Evolutionary conservation across 306 rosid species (phyloP).

Genomic region (Glycine tomentella): DNA sequence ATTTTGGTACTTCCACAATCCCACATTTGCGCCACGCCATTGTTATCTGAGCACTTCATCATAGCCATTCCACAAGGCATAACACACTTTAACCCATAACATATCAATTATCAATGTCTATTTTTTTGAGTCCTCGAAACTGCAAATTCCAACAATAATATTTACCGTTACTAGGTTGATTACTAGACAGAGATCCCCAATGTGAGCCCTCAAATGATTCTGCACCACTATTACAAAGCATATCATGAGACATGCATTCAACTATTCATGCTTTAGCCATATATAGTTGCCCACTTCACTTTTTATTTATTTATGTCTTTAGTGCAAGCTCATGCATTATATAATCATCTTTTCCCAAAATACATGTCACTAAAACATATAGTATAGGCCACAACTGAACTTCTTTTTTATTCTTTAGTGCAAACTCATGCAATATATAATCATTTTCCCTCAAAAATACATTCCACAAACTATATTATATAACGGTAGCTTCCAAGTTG

Average conservation of each 20-base stretch:
- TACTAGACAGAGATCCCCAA: conserved; percentile 15
- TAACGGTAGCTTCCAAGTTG: conserved; percentile 16
- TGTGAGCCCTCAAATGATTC: conserved; percentile 18
- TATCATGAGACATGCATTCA: conserved; percentile 37
- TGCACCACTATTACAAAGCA: conserved; percentile 25
- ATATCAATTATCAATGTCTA: conserved; percentile 24
- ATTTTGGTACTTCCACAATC: conserved; percentile 34
- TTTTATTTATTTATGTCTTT: neutral
- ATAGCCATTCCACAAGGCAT: conserved; percentile 39
- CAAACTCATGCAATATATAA: conserved; percentile 36
- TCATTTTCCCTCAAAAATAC: conserved; percentile 10
- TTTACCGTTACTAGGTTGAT: conserved; percentile 10
- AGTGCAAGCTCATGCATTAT: conserved; percentile 32
- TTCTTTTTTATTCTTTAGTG: neutral
- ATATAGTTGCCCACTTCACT: conserved; percentile 19
- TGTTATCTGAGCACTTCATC: too few species aligned
- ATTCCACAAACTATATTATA: conserved; percentile 5
- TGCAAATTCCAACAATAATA: conserved; percentile 18
- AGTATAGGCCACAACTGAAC: conserved; percentile 24
- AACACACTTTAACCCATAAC: conserved; percentile 47
- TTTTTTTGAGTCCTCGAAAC: conserved; percentile 32
- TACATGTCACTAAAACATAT: conserved; percentile 7
- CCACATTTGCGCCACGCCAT: conserved; percentile 21
- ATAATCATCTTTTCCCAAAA: neutral
- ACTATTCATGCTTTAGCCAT: conserved; percentile 37